These are phyloP conservation scores for Psilocybe cubensis DNA, from an alignment of 768 basidiomycete genomes.

Conservation along the genomic window DNA sequence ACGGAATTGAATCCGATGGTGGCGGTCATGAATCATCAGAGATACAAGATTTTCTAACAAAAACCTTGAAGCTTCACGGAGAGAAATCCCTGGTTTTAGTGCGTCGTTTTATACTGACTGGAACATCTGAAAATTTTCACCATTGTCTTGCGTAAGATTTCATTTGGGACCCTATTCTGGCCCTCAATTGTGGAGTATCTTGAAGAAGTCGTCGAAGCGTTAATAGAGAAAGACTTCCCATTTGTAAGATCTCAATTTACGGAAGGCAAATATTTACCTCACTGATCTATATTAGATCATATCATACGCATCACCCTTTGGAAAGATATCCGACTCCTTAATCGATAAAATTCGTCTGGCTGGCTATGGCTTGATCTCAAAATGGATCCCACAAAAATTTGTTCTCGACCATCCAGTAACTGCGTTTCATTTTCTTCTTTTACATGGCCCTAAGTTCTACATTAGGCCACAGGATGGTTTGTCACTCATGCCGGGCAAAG, in stretches of 20 bases:
- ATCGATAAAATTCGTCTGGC: background rate
- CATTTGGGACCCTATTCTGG: constrained; percentile 15
- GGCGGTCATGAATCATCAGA: background rate
- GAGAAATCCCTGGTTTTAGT: constrained; percentile 13
- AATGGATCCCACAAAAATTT: constrained; percentile 15
- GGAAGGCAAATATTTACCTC: background rate
- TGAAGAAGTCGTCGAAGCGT: constrained; percentile 11
- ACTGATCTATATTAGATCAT: constrained; percentile 1
- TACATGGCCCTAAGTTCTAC: background rate
- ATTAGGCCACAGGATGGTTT: constrained; percentile 17
- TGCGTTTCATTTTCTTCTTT: background rate
- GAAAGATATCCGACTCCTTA: constrained; percentile 4
- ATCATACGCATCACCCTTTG: constrained; percentile 8
- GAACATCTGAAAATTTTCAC: background rate
- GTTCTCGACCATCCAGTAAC: constrained; percentile 13
- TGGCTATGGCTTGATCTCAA: constrained; percentile 5
- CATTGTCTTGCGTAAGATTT: constrained; percentile 1
- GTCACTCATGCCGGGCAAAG: constrained; percentile 14
- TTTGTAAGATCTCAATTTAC: constrained; percentile 4
- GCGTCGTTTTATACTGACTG: background rate
- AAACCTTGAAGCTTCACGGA: background rate
- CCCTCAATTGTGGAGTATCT: constrained; percentile 6
- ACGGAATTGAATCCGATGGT: background rate
- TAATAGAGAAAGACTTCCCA: constrained; percentile 14
- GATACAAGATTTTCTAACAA: constrained; percentile 1